phyloP scores from a whole-genome alignment of 2,329 filamentous ascomycete genomes.

The Talaromyces sp. region DNA sequence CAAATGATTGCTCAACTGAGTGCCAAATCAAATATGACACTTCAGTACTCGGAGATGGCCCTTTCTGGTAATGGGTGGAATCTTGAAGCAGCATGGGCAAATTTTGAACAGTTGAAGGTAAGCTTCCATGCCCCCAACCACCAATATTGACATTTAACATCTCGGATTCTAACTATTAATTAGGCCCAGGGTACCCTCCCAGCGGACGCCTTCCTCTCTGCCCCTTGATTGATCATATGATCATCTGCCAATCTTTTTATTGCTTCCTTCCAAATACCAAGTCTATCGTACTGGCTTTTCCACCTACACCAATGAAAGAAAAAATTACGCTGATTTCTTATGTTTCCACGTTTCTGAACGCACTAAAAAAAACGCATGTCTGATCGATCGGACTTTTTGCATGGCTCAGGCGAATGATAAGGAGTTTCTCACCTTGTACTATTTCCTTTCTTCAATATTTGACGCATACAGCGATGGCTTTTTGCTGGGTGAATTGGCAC shows the following conservation, averaged over 20 bases:
- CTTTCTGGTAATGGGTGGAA: constrained; percentile 80
- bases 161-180: not conserved
- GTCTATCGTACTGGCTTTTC: too few species aligned
- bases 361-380: too few species aligned
- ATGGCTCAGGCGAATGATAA: constrained; percentile 38
- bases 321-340: too few species aligned
- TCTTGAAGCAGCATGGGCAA: constrained; percentile 70
- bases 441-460: too few species aligned
- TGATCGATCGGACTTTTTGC: too few species aligned
- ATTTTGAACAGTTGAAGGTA: constrained; percentile 78
- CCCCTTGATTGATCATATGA: too few species aligned
- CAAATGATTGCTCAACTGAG: constrained; percentile 72
- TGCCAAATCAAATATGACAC: constrained; percentile 77
- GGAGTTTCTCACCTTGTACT: constrained; percentile 19
- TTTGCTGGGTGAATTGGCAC: too few species aligned
- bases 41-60: constrained; percentile 78
- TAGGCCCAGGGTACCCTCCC: constrained; percentile 49
- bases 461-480: too few species aligned
- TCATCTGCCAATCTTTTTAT: too few species aligned
- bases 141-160: not conserved
- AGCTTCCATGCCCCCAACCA: constrained; percentile 18
- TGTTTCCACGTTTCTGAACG: too few species aligned
- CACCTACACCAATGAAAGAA: too few species aligned
- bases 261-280: too few species aligned
- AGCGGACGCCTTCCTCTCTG: constrained; percentile 51